Evolutionary conservation across 345 rosid species (phyloP).

Genomic region (Eutrema yunnanense): DNA sequence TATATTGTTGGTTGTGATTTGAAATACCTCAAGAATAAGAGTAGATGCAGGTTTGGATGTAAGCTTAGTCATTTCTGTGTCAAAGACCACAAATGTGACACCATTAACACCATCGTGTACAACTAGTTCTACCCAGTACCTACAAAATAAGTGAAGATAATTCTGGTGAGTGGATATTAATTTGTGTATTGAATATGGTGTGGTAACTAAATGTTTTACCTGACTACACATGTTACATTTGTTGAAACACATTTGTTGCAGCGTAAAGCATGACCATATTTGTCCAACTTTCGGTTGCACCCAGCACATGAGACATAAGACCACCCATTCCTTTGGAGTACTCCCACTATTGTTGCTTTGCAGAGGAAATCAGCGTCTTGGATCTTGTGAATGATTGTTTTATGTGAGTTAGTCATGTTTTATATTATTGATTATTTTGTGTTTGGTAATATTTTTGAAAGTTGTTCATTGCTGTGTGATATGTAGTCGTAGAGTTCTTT

Average conservation of each 20-base stretch:
- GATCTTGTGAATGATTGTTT: background rate
- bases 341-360: background rate
- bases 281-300: background rate
- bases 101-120: background rate
- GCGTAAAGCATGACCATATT: background rate
- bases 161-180: background rate
- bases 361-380: background rate
- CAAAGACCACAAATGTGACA: background rate
- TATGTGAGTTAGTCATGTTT: background rate
- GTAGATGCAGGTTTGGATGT: background rate
- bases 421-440: too few species aligned
- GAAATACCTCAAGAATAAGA: too few species aligned
- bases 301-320: background rate
- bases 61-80: background rate
- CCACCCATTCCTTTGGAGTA: background rate
- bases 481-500: too few species aligned
- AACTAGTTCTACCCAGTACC: background rate
- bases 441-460: too few species aligned
- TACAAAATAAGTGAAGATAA: too few species aligned
- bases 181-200: background rate
- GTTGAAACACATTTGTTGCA: background rate
- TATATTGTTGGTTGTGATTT: too few species aligned
- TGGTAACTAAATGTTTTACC: background rate
- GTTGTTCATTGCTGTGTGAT: too few species aligned
- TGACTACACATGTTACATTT: background rate